Evolutionary conservation across 139 green algal species (phyloP), one percentile per base, ranked within the genome.

Genomic region (Edaphochlamys debaryana): DNA sequence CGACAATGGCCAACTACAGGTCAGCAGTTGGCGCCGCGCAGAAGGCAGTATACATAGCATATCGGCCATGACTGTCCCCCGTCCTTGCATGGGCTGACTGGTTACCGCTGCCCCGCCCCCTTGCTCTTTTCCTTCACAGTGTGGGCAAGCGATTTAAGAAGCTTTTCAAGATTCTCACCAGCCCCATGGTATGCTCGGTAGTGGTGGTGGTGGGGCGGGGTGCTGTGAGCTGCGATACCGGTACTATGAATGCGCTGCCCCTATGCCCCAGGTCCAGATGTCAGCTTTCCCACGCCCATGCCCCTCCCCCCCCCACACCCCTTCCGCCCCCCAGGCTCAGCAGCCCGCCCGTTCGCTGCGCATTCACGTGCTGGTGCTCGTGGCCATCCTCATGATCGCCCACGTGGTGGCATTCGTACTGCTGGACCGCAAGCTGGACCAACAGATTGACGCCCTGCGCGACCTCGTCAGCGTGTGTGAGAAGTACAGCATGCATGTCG

Each of bases 141-240:
- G 45, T n/a, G n/a, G 69, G 69, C n/a, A 78, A 78, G 48, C 30
- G 69, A 0, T 78, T 78, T 48, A 63, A 64, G 48, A 78, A 64
- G 69, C 48, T 78, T 1, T 23, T 48, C n/a, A 45, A 48, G 19
- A 64, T 78, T 0, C 69, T 78, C n/a, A 78, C 4, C 13, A 78
- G 45, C 69, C 45, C 69, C 2, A 11, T 77, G 69, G 69, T 56
- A 45, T 20, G 67, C 17, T 3, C 27, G 29, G 9, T 22, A 9
- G 45, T 22, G 11, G 11, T 54, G 45, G 11, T 13, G 13, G 45
- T 54, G 45, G 11, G 13, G 45, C 45, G 11, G 13, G 9, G 45
- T 13, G 13, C 45, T 9, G 45, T 13, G 13, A 22, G 11, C 13
- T 13, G 13, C 45, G 11, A 9, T 22, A 54, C 45, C 9, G 11